These are phyloP conservation scores for Schizochytrium sp. DNA, from an alignment of 108 stramenopile genomes.

Conservation along the genomic window DNA sequence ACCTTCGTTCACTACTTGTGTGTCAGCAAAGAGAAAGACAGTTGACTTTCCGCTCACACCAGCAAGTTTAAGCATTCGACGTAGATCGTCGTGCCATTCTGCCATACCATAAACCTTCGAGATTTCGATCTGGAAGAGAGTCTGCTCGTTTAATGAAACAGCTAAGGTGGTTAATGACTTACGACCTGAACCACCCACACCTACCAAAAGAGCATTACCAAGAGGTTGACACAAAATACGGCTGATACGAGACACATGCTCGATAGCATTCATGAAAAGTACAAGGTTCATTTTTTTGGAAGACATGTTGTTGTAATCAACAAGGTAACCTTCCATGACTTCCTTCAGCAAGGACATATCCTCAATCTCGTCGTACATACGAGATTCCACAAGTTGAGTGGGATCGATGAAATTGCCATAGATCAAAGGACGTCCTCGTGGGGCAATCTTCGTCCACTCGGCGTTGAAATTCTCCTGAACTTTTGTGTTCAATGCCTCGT, in stretches of 20 bases:
- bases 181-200: constrained; percentile 79
- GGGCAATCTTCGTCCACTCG: constrained; percentile 66
- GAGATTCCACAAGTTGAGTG: constrained; percentile 62
- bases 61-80: constrained; percentile 72
- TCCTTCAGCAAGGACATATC: constrained; percentile 70
- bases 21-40: constrained; percentile 80
- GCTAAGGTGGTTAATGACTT: constrained; percentile 78
- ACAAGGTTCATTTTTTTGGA: constrained; percentile 75
- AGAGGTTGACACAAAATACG: constrained; percentile 76
- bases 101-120: constrained; percentile 74
- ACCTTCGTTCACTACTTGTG: constrained; percentile 77
- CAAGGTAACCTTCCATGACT: constrained; percentile 77
- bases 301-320: constrained; percentile 75
- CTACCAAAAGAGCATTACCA: constrained; percentile 79
- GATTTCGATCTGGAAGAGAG: constrained; percentile 78
- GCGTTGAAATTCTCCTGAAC: constrained; percentile 69
- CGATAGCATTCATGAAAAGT: constrained; percentile 78
- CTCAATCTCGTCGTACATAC: constrained; percentile 72
- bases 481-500: constrained; percentile 65
- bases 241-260: constrained; percentile 77
- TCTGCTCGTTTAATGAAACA: constrained; percentile 74
- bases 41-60: constrained; percentile 74
- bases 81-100: constrained; percentile 80
- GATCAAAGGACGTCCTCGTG: constrained; percentile 65
- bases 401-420: constrained; percentile 76